A percentile compares a stretch with the other conserved stretches of the same genome.
Evolutionary conservation across 768 basidiomycete genomes (phyloP).

Genomic region (Termitomyces sp.): DNA sequence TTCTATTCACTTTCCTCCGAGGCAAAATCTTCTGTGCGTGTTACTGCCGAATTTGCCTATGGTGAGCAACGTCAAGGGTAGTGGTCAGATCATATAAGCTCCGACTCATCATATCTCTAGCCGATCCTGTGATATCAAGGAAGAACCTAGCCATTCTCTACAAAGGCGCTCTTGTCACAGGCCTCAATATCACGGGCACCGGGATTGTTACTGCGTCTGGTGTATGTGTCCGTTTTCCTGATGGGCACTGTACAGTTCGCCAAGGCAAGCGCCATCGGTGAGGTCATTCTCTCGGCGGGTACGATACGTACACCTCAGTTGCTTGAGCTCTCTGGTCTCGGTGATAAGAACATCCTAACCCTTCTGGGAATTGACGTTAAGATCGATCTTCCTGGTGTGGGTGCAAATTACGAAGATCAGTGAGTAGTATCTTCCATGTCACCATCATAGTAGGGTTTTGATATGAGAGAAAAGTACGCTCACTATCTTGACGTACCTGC

Average conservation of each 20-base stretch:
- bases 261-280: constrained; percentile 13
- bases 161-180: constrained; percentile 20
- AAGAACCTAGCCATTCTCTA: constrained; percentile 21
- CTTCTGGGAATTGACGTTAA: constrained; percentile 22
- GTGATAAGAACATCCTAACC: constrained; percentile 17
- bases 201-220: constrained; percentile 15
- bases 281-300: constrained; percentile 27
- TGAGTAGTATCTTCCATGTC: neutral
- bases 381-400: constrained; percentile 30
- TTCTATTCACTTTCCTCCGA: constrained; percentile 25
- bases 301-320: constrained; percentile 30
- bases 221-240: constrained; percentile 23
- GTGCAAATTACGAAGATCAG: constrained; percentile 31
- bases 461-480: constrained; percentile 17
- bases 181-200: constrained; percentile 12
- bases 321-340: constrained; percentile 30
- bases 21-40: constrained; percentile 17
- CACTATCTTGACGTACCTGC: constrained; percentile 25
- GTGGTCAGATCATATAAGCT: neutral
- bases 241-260: constrained; percentile 18
- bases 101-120: constrained; percentile 11
- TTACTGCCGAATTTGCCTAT: constrained; percentile 29
- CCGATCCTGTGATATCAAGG: constrained; percentile 21
- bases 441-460: neutral
- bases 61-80: constrained; percentile 13